Evolutionary conservation across 768 basidiomycete genomes (phyloP).

Genomic region (Boletus reticuloceps): DNA sequence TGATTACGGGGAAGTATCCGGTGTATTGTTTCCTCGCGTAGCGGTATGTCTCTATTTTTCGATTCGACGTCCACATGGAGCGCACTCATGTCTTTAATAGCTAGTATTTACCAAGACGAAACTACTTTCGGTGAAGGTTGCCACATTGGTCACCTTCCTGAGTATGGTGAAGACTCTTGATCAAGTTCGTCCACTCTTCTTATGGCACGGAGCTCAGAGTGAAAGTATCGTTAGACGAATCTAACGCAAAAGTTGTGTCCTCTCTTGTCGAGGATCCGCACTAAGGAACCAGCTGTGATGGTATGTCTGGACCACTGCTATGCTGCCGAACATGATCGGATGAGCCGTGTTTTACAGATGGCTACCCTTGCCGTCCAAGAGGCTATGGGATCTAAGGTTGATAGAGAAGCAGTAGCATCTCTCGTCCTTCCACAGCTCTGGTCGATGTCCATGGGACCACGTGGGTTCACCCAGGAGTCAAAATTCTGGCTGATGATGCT

Average conservation of each 20-base stretch:
- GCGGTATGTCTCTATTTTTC: slow-evolving; percentile 55
- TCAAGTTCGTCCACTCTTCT: slow-evolving; percentile 48
- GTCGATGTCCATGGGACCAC: slow-evolving; percentile 96
- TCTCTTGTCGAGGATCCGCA: slow-evolving; percentile 89
- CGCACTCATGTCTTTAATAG: slow-evolving; percentile 39
- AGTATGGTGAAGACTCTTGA: slow-evolving; percentile 88
- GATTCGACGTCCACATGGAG: slow-evolving; percentile 5
- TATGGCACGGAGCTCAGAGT: neutral
- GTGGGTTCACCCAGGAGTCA: slow-evolving; percentile 42
- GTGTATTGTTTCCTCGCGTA: slow-evolving; percentile 86
- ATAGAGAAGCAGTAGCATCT: slow-evolving; percentile 88
- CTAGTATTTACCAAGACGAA: slow-evolving; percentile 92
- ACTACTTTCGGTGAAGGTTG: slow-evolving; percentile 87
- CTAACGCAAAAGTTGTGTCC: slow-evolving; percentile 96
- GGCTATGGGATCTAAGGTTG: slow-evolving; percentile 94
- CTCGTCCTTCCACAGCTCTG: slow-evolving; percentile 89
- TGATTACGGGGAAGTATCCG: slow-evolving; percentile 93
- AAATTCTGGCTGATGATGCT: neutral
- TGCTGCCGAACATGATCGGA: neutral
- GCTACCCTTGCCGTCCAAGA: slow-evolving; percentile 88
- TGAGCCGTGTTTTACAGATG: slow-evolving; percentile 49
- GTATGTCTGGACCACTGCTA: slow-evolving; percentile 35
- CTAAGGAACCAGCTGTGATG: slow-evolving; percentile 95
- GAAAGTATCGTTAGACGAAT: slow-evolving; percentile 52
- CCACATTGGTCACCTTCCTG: slow-evolving; percentile 78